Evolutionary conservation across 2,329 filamentous ascomycete genomes (phyloP), one percentile per base, ranked within the genome.

Genomic region (Magnaporthiopsis incrustans): DNA sequence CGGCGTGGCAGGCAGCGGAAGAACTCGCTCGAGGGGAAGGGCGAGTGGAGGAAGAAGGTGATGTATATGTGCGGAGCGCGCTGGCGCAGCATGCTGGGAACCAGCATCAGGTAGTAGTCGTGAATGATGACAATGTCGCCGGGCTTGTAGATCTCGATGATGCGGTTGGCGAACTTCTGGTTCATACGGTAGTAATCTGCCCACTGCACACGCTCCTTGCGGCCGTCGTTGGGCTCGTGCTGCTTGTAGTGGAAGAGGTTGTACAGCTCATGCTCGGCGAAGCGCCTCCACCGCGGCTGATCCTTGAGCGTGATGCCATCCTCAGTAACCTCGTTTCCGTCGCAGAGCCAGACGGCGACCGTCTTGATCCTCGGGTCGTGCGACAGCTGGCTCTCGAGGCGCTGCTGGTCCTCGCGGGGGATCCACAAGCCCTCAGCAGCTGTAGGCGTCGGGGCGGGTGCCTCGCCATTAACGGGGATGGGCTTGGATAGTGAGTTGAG

Each of bases 161-260:
- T 97, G 67, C 88, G 87, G 74, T 96, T 89, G 66, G 94, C 93
- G 70, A 97, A 97, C 67, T 92, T 88, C 72, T 92, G 89, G 78
- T 97, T 98, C 85, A 97, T 89, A 63, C 89, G 88, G 74, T 92
- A 90, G 77, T 97, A 98, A 77, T 98, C 92, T 32, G 89, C 87
- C 93, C 94, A 98, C 70, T 92, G 88, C 57, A 89, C 82, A 63
- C 91, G 87, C 73, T 95, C 91, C 25, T 87, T 86, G 69, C 90
- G 87, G 50, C 92, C 92, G 74, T 97, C 91, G 15, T 88, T 91
- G 1, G 94, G 92, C 74, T 93, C 91, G 72, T 96, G 91, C 72
- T 95, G 91, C 78, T 96, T 96, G 82, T 98, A 98, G 77, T 98
- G 94, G 74, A 97, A 92, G 12, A 97, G 83, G 1, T 91, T 92